Base-by-base conservation (phyloP, 2,329 filamentous ascomycete species). In the Sporothrix euskadiensis region DNA sequence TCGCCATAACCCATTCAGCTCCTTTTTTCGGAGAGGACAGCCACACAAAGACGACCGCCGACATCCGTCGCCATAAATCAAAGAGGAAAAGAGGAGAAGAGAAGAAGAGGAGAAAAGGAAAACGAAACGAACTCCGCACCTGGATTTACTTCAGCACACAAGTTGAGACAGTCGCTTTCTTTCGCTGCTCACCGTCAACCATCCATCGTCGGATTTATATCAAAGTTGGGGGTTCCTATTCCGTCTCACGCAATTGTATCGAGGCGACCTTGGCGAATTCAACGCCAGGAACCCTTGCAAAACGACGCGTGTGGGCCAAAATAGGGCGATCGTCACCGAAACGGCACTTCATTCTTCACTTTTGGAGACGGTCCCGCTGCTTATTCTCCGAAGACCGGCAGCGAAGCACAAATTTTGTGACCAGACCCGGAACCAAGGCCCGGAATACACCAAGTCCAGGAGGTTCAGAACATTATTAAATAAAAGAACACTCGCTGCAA, bases 191-290 rank as follows among this genome's bases (percentile, higher is more conserved):
- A 2, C n/a, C 61, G n/a, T 30, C 26, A 39, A 9, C 41, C n/a
- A 47, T 6, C 52, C 52, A 35, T 44, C 44, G n/a, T 68, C 65
- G 65, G 65, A 26, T 68, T 52, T 68, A 68, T 52, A 32, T 49
- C 44, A 35, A 44, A 35, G 16, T 68, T 22, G 12, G 5, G 65
- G 3, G 19, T 22, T 68, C 65, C 26, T 52, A 68, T 68, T 68
- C 44, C 65, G 65, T 35, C 44, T 52, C n/a, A 52, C 44, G 10
- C 41, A 49, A 19, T 49, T 49, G 4, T 6, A 22, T 12, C 61
- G 9, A 12, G 30, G 30, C 32, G 8, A 30, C 6, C n/a, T 30
- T 26, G 5, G 35, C 35, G 26, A 35, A 8, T 35, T 35, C 35
- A 10, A 26, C 8, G 12, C 8, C 22, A 56, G 52, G 3, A 65